These are phyloP conservation scores for Oryza glumipatula DNA, from an alignment of 176 grass and related monocot genomes.

Conservation along the genomic window DNA sequence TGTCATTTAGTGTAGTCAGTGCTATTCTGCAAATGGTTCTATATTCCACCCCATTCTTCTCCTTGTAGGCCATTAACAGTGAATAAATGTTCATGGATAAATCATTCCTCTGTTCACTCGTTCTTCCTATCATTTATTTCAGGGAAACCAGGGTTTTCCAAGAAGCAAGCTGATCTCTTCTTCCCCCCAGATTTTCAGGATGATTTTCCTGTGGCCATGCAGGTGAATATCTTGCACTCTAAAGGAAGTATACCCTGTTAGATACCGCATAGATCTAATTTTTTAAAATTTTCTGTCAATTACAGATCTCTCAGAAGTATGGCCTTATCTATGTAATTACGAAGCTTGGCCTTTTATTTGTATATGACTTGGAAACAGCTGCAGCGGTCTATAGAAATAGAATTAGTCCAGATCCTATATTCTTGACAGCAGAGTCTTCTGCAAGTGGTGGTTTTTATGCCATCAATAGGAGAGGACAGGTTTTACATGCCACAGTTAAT, in stretches of 20 bases:
- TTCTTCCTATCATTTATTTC: slow-evolving; percentile 28
- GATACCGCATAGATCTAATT: slow-evolving; percentile 26
- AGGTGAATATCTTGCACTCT: slow-evolving; percentile 50
- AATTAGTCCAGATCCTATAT: slow-evolving; percentile 98
- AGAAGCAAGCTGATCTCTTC: slow-evolving; percentile 98
- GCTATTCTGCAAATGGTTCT: background rate
- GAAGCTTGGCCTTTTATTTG: slow-evolving; percentile 94
- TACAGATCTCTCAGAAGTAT: slow-evolving; percentile 97
- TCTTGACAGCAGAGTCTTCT: slow-evolving; percentile 88
- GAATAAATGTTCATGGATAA: background rate
- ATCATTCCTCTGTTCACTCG: background rate
- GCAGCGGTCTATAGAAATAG: slow-evolving; percentile 97
- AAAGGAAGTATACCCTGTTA: background rate
- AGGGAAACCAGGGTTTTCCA: slow-evolving; percentile 92
- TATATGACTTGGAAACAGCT: slow-evolving; percentile 96
- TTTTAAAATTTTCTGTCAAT: slow-evolving; percentile 33
- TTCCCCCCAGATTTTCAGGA: slow-evolving; percentile 97
- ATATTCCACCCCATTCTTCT: background rate
- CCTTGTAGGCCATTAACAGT: background rate
- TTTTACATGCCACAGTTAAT: slow-evolving; percentile 96
- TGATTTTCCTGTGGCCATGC: slow-evolving; percentile 98
- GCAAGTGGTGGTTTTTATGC: slow-evolving; percentile 93
- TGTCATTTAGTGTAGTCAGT: background rate
- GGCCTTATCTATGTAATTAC: slow-evolving; percentile 94
- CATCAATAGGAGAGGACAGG: slow-evolving; percentile 93